Evolutionary conservation across 2,329 filamentous ascomycete species (phyloP).

Genomic region (Fusarium xylarioides): DNA sequence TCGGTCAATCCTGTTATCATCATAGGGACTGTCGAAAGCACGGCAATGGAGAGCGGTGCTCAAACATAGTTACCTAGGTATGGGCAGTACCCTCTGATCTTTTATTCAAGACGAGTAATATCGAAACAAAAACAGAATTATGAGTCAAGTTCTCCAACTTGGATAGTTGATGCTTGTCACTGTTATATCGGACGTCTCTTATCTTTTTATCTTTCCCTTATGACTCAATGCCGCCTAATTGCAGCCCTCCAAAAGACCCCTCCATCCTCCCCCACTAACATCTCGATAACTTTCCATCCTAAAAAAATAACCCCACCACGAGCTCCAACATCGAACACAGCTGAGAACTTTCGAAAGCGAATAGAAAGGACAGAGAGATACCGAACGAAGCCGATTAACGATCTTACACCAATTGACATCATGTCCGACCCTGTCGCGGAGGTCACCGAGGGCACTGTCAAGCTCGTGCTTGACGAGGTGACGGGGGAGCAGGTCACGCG

Average conservation of each 20-base stretch:
- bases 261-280: constrained; percentile 40
- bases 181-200: constrained; percentile 2
- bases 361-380: background rate
- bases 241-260: constrained; percentile 7
- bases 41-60: background rate
- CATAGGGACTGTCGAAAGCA: background rate
- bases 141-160: background rate
- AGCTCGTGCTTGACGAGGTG: constrained; percentile 69
- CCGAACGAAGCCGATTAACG: background rate
- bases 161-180: background rate
- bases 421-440: constrained; percentile 43
- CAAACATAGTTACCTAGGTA: background rate
- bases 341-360: background rate
- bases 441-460: constrained; percentile 50
- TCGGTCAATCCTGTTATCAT: background rate
- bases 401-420: constrained; percentile 1
- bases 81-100: background rate
- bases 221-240: constrained; percentile 32
- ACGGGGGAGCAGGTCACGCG: constrained; percentile 74
- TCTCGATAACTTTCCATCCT: constrained; percentile 35
- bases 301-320: constrained; percentile 43
- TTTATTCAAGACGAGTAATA: background rate
- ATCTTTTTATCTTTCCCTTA: constrained; percentile 21
- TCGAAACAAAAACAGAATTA: background rate
- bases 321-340: constrained; percentile 30